Percentiles rank a stretch among this genome's conserved stretches.
Conservation (phyloP, 169 alveolate genomes). For the Eimeria maxima region DNA sequence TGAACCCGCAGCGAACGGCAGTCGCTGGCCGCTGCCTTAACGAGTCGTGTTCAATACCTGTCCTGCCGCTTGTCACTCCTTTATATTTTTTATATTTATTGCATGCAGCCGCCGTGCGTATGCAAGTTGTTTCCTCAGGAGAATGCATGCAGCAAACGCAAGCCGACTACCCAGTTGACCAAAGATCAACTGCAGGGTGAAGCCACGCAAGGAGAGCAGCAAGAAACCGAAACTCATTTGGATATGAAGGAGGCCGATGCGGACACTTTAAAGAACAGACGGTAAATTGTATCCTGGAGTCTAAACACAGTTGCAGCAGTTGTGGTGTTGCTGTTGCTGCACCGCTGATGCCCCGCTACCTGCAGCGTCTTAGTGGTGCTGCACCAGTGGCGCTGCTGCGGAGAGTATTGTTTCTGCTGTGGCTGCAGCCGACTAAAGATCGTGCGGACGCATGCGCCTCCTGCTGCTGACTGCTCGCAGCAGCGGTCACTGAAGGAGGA, state of each 20-base stretch:
- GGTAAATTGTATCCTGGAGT: background rate
- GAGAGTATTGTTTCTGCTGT: slow-evolving; percentile 21
- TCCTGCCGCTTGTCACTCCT: background rate
- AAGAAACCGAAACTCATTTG: background rate
- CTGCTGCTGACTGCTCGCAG: slow-evolving; percentile 21
- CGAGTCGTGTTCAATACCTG: background rate
- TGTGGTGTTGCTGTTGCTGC: background rate
- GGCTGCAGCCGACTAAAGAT: slow-evolving; percentile 69
- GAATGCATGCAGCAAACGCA: slow-evolving; percentile 69
- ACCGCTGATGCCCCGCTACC: background rate
- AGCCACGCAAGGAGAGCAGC: background rate
- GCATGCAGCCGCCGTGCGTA: background rate
- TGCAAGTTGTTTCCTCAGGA: slow-evolving; percentile 14
- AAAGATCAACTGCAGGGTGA: slow-evolving; percentile 41
- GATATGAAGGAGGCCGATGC: slow-evolving; percentile 64
- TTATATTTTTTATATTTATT: background rate
- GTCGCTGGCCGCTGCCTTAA: background rate
- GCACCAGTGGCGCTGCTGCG: background rate
- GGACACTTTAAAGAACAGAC: slow-evolving; percentile 53
- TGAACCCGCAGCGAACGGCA: background rate
- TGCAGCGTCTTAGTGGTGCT: background rate
- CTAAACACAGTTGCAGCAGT: background rate
- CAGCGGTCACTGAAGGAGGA: slow-evolving; percentile 35
- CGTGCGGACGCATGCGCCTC: slow-evolving; percentile 72
- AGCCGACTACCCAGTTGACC: slow-evolving; percentile 42